Percentiles rank a stretch among this genome's conserved stretches.
Evolutionary conservation across 257 asterid genomes (phyloP).

Genomic region (Asclepias syriaca): DNA sequence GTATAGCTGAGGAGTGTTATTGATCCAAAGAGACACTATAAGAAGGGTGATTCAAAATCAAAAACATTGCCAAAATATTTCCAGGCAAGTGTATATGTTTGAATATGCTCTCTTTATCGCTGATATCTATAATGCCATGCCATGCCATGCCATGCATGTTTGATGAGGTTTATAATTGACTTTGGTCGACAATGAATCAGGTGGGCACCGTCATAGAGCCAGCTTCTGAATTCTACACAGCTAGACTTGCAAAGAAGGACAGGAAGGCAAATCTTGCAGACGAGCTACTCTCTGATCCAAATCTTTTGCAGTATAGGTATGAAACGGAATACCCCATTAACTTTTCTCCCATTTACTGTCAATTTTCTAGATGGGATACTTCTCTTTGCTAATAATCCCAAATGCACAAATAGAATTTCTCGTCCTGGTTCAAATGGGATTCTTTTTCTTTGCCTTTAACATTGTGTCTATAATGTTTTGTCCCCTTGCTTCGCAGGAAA

Average conservation of each 20-base stretch:
- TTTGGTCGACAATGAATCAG: slow-evolving; percentile 35
- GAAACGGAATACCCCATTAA: background rate
- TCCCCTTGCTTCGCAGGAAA: slow-evolving; percentile 43
- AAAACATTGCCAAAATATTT: slow-evolving; percentile 84
- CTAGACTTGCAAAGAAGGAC: slow-evolving; percentile 91
- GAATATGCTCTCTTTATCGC: background rate
- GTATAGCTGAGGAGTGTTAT: slow-evolving; percentile 66
- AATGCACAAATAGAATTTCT: background rate
- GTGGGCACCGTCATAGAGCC: slow-evolving; percentile 90
- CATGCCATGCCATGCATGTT: background rate
- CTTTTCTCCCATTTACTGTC: background rate
- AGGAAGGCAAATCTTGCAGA: slow-evolving; percentile 80
- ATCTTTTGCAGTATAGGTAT: slow-evolving; percentile 55
- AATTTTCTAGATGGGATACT: no score
- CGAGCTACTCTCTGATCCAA: slow-evolving; percentile 67
- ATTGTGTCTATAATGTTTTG: background rate
- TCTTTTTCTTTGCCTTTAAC: background rate
- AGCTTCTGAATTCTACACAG: slow-evolving; percentile 57
- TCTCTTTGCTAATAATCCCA: background rate
- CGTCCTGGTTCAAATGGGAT: background rate
- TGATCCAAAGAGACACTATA: slow-evolving; percentile 81
- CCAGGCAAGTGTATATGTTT: slow-evolving; percentile 53
- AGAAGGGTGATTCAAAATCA: slow-evolving; percentile 66
- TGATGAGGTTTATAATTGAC: slow-evolving; percentile 3
- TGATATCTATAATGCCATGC: slow-evolving; percentile 3